Conservation (phyloP, 768 basidiomycete species). For the Leccinum imitatum region DNA sequence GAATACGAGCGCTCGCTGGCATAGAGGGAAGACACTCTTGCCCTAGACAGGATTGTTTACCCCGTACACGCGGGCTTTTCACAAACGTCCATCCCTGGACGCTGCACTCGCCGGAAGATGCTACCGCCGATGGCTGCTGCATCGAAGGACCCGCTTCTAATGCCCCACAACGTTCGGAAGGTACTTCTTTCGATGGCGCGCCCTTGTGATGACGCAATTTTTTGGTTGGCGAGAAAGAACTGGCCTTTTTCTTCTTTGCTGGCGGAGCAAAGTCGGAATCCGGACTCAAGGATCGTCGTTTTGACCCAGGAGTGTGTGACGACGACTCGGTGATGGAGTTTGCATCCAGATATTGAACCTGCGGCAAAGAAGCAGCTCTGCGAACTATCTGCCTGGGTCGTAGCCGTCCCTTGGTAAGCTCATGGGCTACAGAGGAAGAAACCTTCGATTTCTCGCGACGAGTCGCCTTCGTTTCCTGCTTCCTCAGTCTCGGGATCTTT, state of each 20-base stretch:
- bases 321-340: background rate
- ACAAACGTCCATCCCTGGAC: conserved; percentile 23
- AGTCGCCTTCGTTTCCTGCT: background rate
- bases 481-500: conserved; percentile 8
- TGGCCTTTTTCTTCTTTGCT: conserved; percentile 10
- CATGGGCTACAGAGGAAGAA: background rate
- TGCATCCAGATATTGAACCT: background rate
- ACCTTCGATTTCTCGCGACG: background rate
- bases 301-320: background rate
- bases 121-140: background rate
- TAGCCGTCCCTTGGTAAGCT: background rate
- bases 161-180: background rate
- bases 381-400: background rate
- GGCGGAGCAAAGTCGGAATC: background rate
- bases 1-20: conserved; percentile 5
- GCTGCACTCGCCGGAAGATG: background rate
- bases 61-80: background rate
- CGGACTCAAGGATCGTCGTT: conserved; percentile 21
- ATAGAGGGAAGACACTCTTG: background rate
- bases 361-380: background rate
- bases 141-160: background rate
- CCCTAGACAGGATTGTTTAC: background rate
- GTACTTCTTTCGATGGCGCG: background rate
- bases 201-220: background rate
- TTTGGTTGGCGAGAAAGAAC: conserved; percentile 1